Evolutionary conservation across 352 stramenopile species (phyloP).

Genomic region (Pythium insidiosum): DNA sequence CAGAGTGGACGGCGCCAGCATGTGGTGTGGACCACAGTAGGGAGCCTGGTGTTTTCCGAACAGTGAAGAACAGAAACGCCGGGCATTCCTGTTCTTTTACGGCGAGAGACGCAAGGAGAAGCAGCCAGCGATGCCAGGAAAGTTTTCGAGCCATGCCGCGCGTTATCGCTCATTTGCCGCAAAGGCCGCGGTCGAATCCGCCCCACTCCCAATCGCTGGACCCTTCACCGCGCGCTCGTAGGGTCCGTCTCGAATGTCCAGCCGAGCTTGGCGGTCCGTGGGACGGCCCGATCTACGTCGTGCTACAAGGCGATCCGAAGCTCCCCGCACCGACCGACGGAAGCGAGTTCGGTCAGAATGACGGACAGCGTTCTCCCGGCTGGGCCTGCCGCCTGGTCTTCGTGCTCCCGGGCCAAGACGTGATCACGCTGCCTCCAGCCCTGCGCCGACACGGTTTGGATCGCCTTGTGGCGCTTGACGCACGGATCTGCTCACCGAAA

Average conservation of each 20-base stretch:
- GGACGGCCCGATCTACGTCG: background rate
- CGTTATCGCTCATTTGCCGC: no score
- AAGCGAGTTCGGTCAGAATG: background rate
- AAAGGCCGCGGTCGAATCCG: no score
- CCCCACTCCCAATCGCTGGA: background rate
- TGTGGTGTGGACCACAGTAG: background rate
- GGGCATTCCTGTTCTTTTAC: background rate
- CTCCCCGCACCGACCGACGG: conserved; percentile 1
- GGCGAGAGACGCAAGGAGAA: background rate
- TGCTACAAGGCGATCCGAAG: background rate
- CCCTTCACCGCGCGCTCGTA: background rate
- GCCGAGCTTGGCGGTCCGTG: conserved; percentile 1
- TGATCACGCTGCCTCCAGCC: no score
- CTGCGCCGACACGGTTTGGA: background rate
- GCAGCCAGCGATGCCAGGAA: background rate
- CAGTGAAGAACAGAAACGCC: background rate
- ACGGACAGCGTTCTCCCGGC: background rate
- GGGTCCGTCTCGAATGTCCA: background rate
- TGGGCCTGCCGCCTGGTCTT: background rate
- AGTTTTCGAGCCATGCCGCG: background rate
- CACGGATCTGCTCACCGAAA: background rate
- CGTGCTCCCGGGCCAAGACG: background rate
- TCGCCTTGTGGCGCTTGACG: conserved; percentile 4
- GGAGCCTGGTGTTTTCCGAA: background rate
- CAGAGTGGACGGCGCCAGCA: no score